Evolutionary conservation across 2,329 filamentous ascomycete genomes (phyloP), one percentile per base, ranked within the genome.

Genomic region (Alternaria sp.): DNA sequence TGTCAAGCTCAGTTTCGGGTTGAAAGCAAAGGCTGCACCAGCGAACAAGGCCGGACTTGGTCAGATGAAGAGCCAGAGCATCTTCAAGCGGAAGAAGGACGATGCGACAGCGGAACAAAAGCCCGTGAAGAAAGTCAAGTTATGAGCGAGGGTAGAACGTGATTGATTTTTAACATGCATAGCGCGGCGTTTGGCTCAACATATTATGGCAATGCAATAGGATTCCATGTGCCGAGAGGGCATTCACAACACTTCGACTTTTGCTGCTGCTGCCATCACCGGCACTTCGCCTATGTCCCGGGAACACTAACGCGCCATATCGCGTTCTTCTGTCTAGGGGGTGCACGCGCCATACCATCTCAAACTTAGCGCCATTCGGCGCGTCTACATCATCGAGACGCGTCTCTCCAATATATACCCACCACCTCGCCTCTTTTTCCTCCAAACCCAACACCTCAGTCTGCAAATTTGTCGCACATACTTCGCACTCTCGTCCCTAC

Each of bases 1-100:
- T 11, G 71, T 68, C 30, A 77, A 77, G 60, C 65, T 70, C 26
- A 74, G 72, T 0, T 62, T 76, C 5, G 72, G 74, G 0, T 25
- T 62, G 12, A 62, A 62, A 21, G 43, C 59, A 30, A 62, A 62
- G 55, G 25, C 59, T 40, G 49, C 55, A 10, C 73, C 74, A 10
- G 56, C 70, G n/a, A 71, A 69, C 13, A 77, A 77, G 61, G 64
- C 70, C 40, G 74, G 73, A 0, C 61, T 76, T 2, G 71, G 74
- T 13, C 67, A 74, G 57, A 77, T 77, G 75, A 79, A 78, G 69
- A 79, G 70, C 11, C 72, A 76, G 64, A 79, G 75, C 49, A 73
- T 79, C 28, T 79, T 79, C 72, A 80, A 80, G 69, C 72, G 77
- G 21, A 72, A 74, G 60, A 70, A 78, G 54, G 67, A 70, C 2